Evolutionary conservation across 176 grass and related monocot species (phyloP).

Genomic region (Ensete glaucum): DNA sequence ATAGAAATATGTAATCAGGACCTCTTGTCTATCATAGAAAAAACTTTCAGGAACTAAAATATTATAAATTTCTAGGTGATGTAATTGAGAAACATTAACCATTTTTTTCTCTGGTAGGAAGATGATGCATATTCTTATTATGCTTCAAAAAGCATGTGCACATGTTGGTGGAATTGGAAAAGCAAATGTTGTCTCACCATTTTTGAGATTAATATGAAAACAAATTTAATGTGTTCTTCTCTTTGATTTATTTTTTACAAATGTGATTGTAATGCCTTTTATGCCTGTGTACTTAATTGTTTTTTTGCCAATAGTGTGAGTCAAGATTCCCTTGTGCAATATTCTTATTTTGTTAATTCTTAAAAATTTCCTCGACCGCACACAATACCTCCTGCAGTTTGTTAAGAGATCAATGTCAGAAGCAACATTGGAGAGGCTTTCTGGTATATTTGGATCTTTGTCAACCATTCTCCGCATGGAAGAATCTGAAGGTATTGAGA

Average conservation of each 20-base stretch:
- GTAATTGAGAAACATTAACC: not conserved
- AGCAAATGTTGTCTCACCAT: too few species aligned
- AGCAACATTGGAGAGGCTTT: conserved; percentile 53
- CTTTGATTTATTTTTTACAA: too few species aligned
- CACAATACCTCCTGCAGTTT: conserved; percentile 29
- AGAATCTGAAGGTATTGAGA: conserved; percentile 41
- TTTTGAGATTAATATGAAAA: too few species aligned
- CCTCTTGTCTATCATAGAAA: not conserved
- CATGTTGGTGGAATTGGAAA: too few species aligned
- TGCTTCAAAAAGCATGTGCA: too few species aligned
- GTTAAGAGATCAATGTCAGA: conserved; percentile 47
- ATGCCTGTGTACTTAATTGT: too few species aligned
- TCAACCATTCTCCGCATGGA: conserved; percentile 46
- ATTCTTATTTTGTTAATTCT: not conserved
- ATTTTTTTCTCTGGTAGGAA: too few species aligned
- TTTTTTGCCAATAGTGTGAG: too few species aligned
- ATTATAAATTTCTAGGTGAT: not conserved
- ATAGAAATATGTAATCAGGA: conserved; percentile 1
- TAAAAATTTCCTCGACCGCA: not conserved
- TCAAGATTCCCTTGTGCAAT: not conserved
- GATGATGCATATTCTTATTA: too few species aligned
- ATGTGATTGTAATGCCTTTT: too few species aligned
- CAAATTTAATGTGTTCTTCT: too few species aligned
- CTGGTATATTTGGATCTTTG: conserved; percentile 65
- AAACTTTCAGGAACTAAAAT: not conserved